A percentile compares a stretch with the other conserved stretches of the same genome.
Conservation (phyloP, 306 rosid genomes). For the Adenanthera pavonina region DNA sequence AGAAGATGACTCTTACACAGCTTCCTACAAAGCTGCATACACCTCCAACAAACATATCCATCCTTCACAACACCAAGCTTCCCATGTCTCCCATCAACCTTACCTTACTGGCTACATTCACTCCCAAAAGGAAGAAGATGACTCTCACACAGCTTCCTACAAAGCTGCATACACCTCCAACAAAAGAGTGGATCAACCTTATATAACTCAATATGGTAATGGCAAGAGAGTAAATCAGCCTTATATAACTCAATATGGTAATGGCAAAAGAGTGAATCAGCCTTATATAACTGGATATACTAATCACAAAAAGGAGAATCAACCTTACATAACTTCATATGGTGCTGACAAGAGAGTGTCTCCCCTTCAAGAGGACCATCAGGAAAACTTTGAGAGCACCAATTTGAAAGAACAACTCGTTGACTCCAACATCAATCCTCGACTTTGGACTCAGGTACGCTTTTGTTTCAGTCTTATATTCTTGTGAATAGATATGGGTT, state of each 20-base stretch:
- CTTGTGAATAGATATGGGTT: too few species aligned
- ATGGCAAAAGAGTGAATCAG: neutral
- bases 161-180: neutral
- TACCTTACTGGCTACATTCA: neutral
- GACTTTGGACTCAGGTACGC: too few species aligned
- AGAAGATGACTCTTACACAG: neutral
- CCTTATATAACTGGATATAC: neutral
- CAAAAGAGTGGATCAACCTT: neutral
- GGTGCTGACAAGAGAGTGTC: too few species aligned
- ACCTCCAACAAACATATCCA: too few species aligned
- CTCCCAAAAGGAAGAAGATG: neutral
- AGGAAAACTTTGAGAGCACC: too few species aligned
- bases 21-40: neutral
- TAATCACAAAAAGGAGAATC: neutral
- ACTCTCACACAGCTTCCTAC: neutral
- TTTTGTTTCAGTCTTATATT: too few species aligned
- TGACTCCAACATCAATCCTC: too few species aligned
- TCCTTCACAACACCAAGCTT: too few species aligned
- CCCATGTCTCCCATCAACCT: neutral
- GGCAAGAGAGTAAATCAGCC: neutral
- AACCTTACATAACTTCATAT: neutral
- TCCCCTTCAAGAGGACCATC: too few species aligned
- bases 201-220: neutral
- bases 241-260: neutral
- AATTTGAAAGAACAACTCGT: too few species aligned